Evolutionary conservation across 129 eudicot species (phyloP), one percentile per base, ranked within the genome.

Genomic region (Centrapalus pauciflorus): DNA sequence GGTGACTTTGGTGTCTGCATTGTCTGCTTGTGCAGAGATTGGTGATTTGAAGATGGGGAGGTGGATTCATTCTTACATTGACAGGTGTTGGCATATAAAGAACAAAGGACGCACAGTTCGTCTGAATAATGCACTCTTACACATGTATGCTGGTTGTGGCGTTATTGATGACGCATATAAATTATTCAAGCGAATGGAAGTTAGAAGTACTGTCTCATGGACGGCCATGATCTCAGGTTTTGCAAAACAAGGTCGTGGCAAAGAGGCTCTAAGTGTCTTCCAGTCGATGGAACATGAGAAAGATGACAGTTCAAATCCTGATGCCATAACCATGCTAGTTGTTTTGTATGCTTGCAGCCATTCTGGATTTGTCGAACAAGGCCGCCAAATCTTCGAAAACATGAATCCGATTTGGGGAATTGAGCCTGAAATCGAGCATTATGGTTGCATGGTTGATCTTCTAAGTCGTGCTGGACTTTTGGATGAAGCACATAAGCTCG

Each of bases 141-240:
- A 87, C 24, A 87, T 90, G 97, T 90, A 84, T 41, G 84, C 95
- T 0, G 82, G 89, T 25, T 90, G 92, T 73, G 95, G 95, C 34
- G 80, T 48, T 45, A 59, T 87, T 9, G 72, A 84, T 2, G 84
- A 79, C 21, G 91, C 95, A 0, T 79, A 57, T 65, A 27, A 29
- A 24, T 25, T 86, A 25, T 90, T 86, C 41, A 71, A 48, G 35
- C 30, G 49, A 25, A 89, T 89, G 86, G 73, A 75, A 17, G 13
- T 56, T 19, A 83, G 55, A 74, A 83, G 76, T 16, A 37, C 63
- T 10, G 82, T 83, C 43, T 80, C 95, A 19, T 89, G 96, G 94
- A 82, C 96, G 10, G 81, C 82, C 9, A 86, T 86, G 87, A 89
- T 89, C 37, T 73, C 74, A 14, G 85, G 85, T 67, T 83, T 82